Conservation (phyloP, 805 yeast species). For the Kregervanrija pseudodelftensis region DNA sequence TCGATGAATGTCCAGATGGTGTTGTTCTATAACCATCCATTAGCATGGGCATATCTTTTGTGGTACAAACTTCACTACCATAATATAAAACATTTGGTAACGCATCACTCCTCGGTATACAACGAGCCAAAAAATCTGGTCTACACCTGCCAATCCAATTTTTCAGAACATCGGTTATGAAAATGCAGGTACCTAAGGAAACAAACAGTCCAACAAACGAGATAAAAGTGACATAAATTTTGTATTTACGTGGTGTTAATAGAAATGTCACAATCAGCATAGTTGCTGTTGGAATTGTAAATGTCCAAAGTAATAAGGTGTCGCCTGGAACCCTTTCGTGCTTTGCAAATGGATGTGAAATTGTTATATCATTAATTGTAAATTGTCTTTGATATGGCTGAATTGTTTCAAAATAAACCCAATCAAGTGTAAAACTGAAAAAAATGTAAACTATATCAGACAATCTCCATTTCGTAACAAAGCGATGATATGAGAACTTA, state of each 20-base stretch:
- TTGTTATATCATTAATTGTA: constrained; percentile 62
- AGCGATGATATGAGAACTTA: constrained; percentile 13
- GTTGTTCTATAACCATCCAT: constrained; percentile 76
- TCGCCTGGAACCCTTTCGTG: constrained; percentile 60
- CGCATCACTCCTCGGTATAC: constrained; percentile 58
- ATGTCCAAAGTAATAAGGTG: constrained; percentile 48
- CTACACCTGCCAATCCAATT: constrained; percentile 84
- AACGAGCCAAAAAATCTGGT: constrained; percentile 87
- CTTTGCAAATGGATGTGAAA: constrained; percentile 76
- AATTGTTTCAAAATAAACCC: constrained; percentile 20
- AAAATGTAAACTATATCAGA: constrained; percentile 20
- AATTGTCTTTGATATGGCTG: constrained; percentile 78
- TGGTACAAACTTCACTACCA: constrained; percentile 63
- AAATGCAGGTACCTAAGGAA: constrained; percentile 50
- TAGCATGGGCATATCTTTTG: constrained; percentile 34
- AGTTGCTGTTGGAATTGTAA: constrained; percentile 39
- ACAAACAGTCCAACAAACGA: constrained; percentile 61
- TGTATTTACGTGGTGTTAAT: constrained; percentile 44
- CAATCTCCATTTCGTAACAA: constrained; percentile 21
- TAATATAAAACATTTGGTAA: constrained; percentile 47
- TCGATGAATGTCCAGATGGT: constrained; percentile 75
- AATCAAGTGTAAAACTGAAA: constrained; percentile 16
- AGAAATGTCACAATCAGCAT: constrained; percentile 28
- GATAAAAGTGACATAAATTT: constrained; percentile 51
- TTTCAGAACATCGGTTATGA: constrained; percentile 68